Evolutionary conservation across 768 basidiomycete genomes (phyloP).

Genomic region (Dendrothele bispora): DNA sequence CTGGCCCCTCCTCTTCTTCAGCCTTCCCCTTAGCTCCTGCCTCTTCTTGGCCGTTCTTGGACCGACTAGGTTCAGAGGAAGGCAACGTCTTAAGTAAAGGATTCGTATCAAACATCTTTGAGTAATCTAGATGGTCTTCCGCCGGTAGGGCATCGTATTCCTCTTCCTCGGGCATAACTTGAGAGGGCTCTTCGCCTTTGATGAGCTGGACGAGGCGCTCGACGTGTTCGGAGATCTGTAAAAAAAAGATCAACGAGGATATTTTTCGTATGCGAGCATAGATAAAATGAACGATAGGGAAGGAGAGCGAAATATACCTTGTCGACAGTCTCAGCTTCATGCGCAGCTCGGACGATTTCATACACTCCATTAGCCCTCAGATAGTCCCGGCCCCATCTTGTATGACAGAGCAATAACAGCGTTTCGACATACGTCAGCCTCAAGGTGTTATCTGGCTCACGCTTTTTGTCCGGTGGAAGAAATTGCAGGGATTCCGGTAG

Average conservation of each 20-base stretch:
- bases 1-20: neutral
- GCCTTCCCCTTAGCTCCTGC: neutral
- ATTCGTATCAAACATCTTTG: neutral
- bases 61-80: neutral
- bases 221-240: conserved; percentile 81
- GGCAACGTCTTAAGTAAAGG: neutral
- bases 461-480: conserved; percentile 77
- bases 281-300: too few species aligned
- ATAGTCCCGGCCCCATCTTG: conserved; percentile 83
- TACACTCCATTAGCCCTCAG: conserved; percentile 83
- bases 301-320: conserved; percentile 53
- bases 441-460: conserved; percentile 76
- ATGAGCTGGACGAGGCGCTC: conserved; percentile 87
- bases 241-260: neutral
- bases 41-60: neutral
- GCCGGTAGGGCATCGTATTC: conserved; percentile 19
- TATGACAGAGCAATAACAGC: conserved; percentile 84
- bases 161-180: conserved; percentile 39
- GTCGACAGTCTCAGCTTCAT: conserved; percentile 77
- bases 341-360: conserved; percentile 75
- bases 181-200: conserved; percentile 69
- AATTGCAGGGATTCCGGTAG: conserved; percentile 85
- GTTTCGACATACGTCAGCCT: conserved; percentile 89
- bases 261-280: too few species aligned
- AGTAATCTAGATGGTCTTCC: conserved; percentile 7